Percentiles rank a stretch among this genome's conserved stretches.
Evolutionary conservation across 2,329 filamentous ascomycete species (phyloP).

Genomic region (Sclerotinia minor): DNA sequence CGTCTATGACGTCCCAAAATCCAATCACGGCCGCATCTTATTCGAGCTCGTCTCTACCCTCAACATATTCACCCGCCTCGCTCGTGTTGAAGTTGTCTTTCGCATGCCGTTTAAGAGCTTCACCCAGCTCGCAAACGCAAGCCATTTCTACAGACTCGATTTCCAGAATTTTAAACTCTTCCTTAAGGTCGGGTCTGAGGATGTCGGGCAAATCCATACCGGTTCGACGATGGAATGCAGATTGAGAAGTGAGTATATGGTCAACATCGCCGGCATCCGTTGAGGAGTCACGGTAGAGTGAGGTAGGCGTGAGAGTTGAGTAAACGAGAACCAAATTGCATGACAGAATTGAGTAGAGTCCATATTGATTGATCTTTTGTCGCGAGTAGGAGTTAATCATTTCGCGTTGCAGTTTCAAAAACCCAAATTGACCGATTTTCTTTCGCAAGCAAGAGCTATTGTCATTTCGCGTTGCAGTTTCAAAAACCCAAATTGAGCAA

Average conservation of each 20-base stretch:
- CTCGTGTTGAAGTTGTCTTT: background rate
- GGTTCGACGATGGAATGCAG: background rate
- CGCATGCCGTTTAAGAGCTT: background rate
- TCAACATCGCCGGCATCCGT: background rate
- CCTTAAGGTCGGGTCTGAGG: background rate
- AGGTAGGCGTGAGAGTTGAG: background rate
- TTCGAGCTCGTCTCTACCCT: background rate
- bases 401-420: background rate
- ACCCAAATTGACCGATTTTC: background rate
- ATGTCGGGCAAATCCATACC: background rate
- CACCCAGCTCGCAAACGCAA: background rate
- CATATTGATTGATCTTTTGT: background rate
- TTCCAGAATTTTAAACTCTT: constrained; percentile 7
- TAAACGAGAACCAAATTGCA: background rate
- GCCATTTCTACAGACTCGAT: background rate
- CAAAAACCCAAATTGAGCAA: background rate
- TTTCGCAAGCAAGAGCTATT: background rate
- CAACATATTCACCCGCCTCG: background rate
- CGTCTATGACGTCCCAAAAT: background rate
- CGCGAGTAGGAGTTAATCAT: background rate
- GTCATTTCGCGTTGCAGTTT: background rate
- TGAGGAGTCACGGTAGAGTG: background rate
- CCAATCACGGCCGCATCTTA: background rate
- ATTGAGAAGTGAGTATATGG: background rate
- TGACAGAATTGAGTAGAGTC: background rate